Evolutionary conservation across 2,329 filamentous ascomycete species (phyloP), one percentile per base, ranked within the genome.

Genomic region (Chalaropsis thielavioides): DNA sequence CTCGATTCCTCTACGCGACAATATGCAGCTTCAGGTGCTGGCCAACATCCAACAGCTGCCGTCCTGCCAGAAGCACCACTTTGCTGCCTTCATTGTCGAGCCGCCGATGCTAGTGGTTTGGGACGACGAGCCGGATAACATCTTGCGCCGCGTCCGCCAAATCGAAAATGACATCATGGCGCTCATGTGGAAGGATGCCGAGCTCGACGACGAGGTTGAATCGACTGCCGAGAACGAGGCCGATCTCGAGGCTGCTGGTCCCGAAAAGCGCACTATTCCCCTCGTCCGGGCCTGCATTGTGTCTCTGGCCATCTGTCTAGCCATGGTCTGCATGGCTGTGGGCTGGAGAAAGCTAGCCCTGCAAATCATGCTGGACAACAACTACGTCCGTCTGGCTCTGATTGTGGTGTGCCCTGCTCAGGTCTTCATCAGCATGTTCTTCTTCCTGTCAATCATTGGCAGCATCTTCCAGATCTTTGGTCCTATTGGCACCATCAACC

Each of bases 21-120:
- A 81, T 2, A 77, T 86, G 19, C 80, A 81, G 31, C 73, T 88
- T 6, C 85, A 88, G 70, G 81, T 88, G 3, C 74, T 88, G 24
- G 80, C 80, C 1, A 79, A 79, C 61, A 79, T 87, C 65, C 74
- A 76, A 1, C 78, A 81, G 61, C 75, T 88, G 3, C 80, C 82
- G 0, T 73, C 76, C 27, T 86, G 83, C 69, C 79, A 85, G 70
- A 84, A 85, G 71, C 82, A 85, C 72, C 83, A 86, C 67, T 85
- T 84, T 70, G 83, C 81, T n/a, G 83, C 83, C 8, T 86, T 86
- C 71, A 80, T 86, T 62, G 76, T 80, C 67, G 81, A 84, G 68
- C 75, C 77, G n/a, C 76, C 77, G 54, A 76, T 84, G 46, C 72
- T 86, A n/a, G 75, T 85, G 4, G 81, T 85, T 27, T 86, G 83